Evolutionary conservation across 495 filamentous ascomycete species (phyloP).

Genomic region (Annulohypoxylon maeteangense): DNA sequence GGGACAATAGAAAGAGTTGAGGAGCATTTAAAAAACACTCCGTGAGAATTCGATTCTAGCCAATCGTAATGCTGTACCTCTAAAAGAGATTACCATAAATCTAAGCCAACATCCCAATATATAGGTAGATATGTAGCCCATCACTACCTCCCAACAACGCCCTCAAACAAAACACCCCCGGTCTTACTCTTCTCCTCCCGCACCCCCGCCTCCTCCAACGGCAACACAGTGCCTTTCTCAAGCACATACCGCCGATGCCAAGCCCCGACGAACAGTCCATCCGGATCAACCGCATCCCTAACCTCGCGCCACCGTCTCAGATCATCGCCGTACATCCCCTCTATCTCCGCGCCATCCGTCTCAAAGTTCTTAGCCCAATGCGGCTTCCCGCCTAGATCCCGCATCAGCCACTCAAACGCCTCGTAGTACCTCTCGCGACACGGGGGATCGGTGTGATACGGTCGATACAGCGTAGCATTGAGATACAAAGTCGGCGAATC

Average conservation of each 20-base stretch:
- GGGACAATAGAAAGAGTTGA: neutral
- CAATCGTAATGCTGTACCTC: neutral
- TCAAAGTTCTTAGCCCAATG: conserved; percentile 99
- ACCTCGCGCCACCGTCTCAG: conserved; percentile 74
- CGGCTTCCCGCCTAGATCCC: conserved; percentile 84
- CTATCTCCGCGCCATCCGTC: conserved; percentile 66
- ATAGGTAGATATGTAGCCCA: neutral
- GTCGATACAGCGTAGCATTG: conserved; percentile 94
- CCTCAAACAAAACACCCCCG: conserved; percentile 46
- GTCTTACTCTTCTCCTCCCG: conserved; percentile 34
- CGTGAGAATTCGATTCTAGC: neutral
- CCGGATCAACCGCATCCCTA: conserved; percentile 79
- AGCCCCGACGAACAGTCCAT: conserved; percentile 90
- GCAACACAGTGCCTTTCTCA: conserved; percentile 46
- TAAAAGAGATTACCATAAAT: neutral
- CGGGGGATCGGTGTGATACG: conserved; percentile 84
- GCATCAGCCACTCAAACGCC: conserved; percentile 97
- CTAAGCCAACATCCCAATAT: neutral
- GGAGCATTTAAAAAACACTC: neutral
- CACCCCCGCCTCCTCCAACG: conserved; percentile 55
- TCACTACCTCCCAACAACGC: conserved; percentile 43
- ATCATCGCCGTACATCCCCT: conserved; percentile 61
- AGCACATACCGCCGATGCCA: conserved; percentile 86
- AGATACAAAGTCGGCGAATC: conserved; percentile 88
- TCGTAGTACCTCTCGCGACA: conserved; percentile 82